These are phyloP conservation scores for Vigna reflexopilosa DNA, from an alignment of 306 rosid species.

Conservation along the genomic window DNA sequence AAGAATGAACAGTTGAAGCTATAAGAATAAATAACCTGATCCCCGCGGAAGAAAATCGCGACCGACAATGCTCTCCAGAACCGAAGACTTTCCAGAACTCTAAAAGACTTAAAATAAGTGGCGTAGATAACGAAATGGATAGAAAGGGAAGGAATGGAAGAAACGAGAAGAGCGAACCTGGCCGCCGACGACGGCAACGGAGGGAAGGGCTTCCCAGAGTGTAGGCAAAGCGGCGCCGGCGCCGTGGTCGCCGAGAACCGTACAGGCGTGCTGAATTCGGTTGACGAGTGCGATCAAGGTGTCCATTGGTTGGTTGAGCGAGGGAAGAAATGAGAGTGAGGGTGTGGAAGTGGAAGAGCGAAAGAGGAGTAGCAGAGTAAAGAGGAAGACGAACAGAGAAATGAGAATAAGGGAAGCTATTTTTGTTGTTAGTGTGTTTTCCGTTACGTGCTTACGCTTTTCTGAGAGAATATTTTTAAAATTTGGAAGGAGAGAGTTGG, in stretches of 20 bases:
- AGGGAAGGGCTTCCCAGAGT: conserved; percentile 87
- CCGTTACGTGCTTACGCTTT: conserved; percentile 36
- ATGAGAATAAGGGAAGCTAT: conserved; percentile 46
- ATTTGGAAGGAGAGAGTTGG: conserved; percentile 16
- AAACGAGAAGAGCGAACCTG: conserved; percentile 60
- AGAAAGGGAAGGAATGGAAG: neutral
- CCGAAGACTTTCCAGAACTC: conserved; percentile 90
- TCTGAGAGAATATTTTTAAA: neutral
- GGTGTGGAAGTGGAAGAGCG: conserved; percentile 1
- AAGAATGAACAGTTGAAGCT: neutral
- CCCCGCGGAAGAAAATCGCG: conserved; percentile 93
- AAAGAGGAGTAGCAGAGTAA: conserved; percentile 32
- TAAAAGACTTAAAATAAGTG: conserved; percentile 4
- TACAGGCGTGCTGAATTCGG: conserved; percentile 85
- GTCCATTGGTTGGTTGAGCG: conserved; percentile 45
- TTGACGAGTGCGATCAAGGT: conserved; percentile 84
- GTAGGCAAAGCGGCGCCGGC: conserved; percentile 66
- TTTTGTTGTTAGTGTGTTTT: conserved; percentile 33
- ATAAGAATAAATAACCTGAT: conserved; percentile 59
- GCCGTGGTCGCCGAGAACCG: conserved; percentile 85
- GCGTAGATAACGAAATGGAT: neutral
- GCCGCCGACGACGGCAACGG: conserved; percentile 94
- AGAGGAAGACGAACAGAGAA: conserved; percentile 8
- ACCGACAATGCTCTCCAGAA: conserved; percentile 82
- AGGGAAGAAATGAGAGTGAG: neutral